Evolutionary conservation across 1,139 yeast genomes (phyloP).

Genomic region (Saccharomycopsis hybrid): DNA sequence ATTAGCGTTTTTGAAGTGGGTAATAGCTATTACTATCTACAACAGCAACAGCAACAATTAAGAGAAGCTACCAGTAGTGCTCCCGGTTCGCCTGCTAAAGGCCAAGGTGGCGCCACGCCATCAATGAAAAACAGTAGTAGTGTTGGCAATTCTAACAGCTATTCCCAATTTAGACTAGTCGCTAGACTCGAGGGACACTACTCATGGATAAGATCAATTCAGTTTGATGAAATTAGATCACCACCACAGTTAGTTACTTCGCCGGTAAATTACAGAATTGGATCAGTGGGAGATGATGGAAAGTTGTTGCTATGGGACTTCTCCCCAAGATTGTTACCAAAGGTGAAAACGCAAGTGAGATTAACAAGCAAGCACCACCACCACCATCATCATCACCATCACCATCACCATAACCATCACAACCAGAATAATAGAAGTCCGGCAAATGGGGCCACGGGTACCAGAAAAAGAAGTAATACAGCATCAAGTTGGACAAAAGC

Average conservation of each 20-base stretch:
- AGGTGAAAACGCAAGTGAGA: constrained; percentile 31
- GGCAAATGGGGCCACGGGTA: background rate
- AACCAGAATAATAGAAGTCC: constrained; percentile 3
- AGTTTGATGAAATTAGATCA: constrained; percentile 35
- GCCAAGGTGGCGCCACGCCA: constrained; percentile 5
- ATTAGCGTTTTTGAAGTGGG: constrained; percentile 47
- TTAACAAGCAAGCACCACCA: constrained; percentile 13
- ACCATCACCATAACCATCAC: constrained; percentile 7
- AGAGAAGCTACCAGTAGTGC: constrained; percentile 15
- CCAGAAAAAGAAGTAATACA: constrained; percentile 11
- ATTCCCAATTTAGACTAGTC: constrained; percentile 29
- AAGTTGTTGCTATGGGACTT: constrained; percentile 67
- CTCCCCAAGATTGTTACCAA: constrained; percentile 54
- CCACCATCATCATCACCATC: constrained; percentile 17
- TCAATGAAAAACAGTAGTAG: background rate
- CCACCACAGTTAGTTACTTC: constrained; percentile 26
- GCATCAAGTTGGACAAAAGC: background rate
- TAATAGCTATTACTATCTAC: background rate
- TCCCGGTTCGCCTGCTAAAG: constrained; percentile 4
- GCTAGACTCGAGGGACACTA: constrained; percentile 59
- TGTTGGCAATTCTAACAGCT: background rate
- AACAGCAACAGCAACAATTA: constrained; percentile 12
- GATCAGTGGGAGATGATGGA: constrained; percentile 70
- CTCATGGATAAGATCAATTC: constrained; percentile 53
- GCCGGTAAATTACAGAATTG: constrained; percentile 43